These are phyloP conservation scores for Ustilago loliicola DNA, from an alignment of 1,284 basidiomycete species.

Conservation along the genomic window DNA sequence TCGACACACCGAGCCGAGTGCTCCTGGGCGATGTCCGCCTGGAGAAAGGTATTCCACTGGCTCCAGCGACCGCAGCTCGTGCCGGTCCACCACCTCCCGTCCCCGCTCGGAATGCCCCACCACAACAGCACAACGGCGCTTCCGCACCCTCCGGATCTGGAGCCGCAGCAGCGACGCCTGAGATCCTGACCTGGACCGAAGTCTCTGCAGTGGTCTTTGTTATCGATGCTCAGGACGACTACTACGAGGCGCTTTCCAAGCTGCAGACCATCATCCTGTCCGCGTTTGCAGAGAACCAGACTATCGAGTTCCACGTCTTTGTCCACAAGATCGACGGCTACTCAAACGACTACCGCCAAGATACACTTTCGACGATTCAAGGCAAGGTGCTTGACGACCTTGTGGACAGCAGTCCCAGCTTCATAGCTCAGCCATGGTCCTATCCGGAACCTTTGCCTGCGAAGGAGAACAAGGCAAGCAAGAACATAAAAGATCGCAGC, in stretches of 20 bases:
- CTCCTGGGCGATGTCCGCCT: constrained; percentile 69
- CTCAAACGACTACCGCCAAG: constrained; percentile 88
- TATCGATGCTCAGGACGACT: constrained; percentile 87
- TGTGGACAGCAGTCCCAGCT: constrained; percentile 57
- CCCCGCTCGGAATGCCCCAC: constrained; percentile 30
- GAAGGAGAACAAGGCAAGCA: constrained; percentile 26
- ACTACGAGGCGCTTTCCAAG: constrained; percentile 79
- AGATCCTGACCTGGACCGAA: constrained; percentile 55
- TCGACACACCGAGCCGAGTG: constrained; percentile 89
- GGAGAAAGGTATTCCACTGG: constrained; percentile 48
- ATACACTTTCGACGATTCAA: constrained; percentile 64
- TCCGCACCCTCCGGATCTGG: constrained; percentile 4
- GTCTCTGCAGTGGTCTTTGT: constrained; percentile 82
- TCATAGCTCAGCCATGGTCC: constrained; percentile 51
- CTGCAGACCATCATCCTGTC: constrained; percentile 73
- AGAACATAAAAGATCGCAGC: constrained; percentile 35
- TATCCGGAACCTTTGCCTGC: constrained; percentile 39
- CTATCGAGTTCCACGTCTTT: constrained; percentile 89
- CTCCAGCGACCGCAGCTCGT: constrained; percentile 18
- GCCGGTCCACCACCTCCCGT: constrained; percentile 39
- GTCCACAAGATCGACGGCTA: constrained; percentile 95
- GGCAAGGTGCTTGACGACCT: constrained; percentile 66
- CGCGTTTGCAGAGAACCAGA: constrained; percentile 79
- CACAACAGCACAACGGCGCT: constrained; percentile 6
- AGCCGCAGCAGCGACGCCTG: constrained; percentile 10